Percentiles rank a stretch among this genome's conserved stretches.
These are phyloP conservation scores for Cymbopogon citratus DNA, from an alignment of 176 grass and related monocot genomes.

Conservation along the genomic window DNA sequence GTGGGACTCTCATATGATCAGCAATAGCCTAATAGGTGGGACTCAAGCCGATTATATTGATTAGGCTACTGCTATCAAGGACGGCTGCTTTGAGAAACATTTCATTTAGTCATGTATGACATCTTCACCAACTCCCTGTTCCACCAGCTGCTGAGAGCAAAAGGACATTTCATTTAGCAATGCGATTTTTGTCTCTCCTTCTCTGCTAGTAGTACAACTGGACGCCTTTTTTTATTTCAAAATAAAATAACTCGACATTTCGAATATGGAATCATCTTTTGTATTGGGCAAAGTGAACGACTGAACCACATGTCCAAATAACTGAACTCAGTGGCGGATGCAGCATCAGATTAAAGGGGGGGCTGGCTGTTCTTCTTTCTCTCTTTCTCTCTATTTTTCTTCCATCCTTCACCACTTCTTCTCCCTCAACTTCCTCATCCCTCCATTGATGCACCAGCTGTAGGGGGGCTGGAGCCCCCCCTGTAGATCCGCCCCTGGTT, in stretches of 20 bases:
- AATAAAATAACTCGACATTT: not conserved
- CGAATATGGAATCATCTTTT: not conserved
- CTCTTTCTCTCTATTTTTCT: too few relatives aligned
- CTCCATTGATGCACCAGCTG: too few relatives aligned
- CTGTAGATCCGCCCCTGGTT: too few relatives aligned
- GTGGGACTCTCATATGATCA: too few relatives aligned
- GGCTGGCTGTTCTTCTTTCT: too few relatives aligned
- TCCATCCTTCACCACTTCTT: too few relatives aligned
- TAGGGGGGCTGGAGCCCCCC: too few relatives aligned
- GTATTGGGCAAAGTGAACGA: not conserved
- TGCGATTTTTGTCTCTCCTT: not conserved
- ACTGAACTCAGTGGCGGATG: not conserved
- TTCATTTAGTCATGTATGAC: not conserved
- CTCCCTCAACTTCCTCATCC: too few relatives aligned
- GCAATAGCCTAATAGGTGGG: not conserved
- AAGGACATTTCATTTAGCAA: not conserved
- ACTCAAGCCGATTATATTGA: not conserved
- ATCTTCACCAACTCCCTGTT: constrained; percentile 12
- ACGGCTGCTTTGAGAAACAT: not conserved
- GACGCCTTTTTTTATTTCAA: not conserved
- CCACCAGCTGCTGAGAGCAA: not conserved
- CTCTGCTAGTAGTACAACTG: not conserved
- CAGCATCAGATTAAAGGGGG: too few relatives aligned
- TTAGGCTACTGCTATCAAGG: not conserved
- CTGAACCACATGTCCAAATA: not conserved